A percentile compares a stretch with the other conserved stretches of the same genome.
Conservation (phyloP, 306 rosid species). For the Cucurbita ficifolia region DNA sequence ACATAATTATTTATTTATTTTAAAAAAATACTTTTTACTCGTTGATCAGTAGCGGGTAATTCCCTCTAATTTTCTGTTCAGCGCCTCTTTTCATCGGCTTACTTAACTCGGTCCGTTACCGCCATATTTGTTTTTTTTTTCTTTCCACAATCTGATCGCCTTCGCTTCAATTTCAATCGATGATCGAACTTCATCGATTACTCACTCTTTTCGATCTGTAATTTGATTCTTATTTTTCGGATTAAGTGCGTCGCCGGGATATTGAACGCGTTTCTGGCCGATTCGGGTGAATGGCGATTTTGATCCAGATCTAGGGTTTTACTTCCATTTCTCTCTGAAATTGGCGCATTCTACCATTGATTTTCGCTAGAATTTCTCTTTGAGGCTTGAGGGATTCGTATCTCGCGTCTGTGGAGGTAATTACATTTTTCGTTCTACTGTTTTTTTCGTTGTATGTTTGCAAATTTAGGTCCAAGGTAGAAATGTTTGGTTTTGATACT, state of each 20-base stretch:
- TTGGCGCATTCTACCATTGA: neutral
- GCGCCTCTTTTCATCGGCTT: neutral
- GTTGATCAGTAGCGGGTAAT: conserved; percentile 2
- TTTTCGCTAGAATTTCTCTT: neutral
- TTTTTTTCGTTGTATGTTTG: neutral
- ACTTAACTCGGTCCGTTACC: conserved; percentile 7
- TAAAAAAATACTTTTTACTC: neutral
- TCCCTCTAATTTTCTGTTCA: neutral
- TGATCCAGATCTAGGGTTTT: conserved; percentile 29
- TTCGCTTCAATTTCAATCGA: neutral
- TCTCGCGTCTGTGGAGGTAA: conserved; percentile 30
- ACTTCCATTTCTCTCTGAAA: neutral
- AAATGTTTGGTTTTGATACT: neutral
- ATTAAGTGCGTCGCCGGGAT: neutral
- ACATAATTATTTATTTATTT: no score
- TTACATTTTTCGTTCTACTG: neutral
- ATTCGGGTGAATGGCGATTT: conserved; percentile 3
- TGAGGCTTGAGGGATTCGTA: conserved; percentile 22
- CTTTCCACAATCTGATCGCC: neutral
- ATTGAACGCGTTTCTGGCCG: neutral
- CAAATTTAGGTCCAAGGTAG: neutral
- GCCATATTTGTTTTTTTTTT: neutral
- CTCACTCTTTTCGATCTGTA: neutral
- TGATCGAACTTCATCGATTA: neutral
- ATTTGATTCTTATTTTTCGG: neutral